Conservation (phyloP, 176 grass and related monocot species). For the Hordeum marinum region DNA sequence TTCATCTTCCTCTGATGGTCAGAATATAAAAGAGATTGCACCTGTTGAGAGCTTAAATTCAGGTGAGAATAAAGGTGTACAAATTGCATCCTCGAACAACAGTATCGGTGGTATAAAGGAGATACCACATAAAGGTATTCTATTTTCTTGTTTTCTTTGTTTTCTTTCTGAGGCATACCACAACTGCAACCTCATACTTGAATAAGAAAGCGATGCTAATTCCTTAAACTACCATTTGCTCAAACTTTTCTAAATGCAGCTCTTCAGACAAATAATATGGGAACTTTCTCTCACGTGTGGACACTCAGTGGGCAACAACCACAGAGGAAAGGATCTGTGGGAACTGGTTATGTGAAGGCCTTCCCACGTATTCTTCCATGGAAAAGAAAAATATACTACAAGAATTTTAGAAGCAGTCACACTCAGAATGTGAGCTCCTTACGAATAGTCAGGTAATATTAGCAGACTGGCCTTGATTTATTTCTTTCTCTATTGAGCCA, state of each 20-base stretch:
- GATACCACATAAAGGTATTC: conserved; percentile 61
- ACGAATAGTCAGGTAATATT: conserved; percentile 64
- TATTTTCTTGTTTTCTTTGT: conserved; percentile 14
- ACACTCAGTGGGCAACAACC: conserved; percentile 62
- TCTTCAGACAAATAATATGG: conserved; percentile 42
- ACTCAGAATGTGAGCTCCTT: conserved; percentile 43
- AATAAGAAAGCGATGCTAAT: conserved; percentile 19
- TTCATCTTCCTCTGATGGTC: conserved; percentile 48
- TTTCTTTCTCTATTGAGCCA: conserved; percentile 8
- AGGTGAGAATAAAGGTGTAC: conserved; percentile 54
- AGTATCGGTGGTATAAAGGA: conserved; percentile 32
- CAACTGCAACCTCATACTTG: neutral
- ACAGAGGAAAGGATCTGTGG: conserved; percentile 40
- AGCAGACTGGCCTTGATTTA: neutral
- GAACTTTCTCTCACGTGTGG: conserved; percentile 70
- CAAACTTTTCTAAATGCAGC: conserved; percentile 48
- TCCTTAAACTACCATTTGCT: conserved; percentile 10
- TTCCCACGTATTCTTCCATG: conserved; percentile 89
- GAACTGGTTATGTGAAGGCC: conserved; percentile 35
- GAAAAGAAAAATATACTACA: conserved; percentile 74
- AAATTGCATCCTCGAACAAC: conserved; percentile 36
- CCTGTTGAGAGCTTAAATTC: conserved; percentile 50
- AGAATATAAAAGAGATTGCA: conserved; percentile 36
- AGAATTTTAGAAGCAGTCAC: conserved; percentile 43
- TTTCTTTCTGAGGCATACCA: conserved; percentile 6